Base-by-base conservation (phyloP, 805 yeast species). In the Spathaspora passalidarum region DNA sequence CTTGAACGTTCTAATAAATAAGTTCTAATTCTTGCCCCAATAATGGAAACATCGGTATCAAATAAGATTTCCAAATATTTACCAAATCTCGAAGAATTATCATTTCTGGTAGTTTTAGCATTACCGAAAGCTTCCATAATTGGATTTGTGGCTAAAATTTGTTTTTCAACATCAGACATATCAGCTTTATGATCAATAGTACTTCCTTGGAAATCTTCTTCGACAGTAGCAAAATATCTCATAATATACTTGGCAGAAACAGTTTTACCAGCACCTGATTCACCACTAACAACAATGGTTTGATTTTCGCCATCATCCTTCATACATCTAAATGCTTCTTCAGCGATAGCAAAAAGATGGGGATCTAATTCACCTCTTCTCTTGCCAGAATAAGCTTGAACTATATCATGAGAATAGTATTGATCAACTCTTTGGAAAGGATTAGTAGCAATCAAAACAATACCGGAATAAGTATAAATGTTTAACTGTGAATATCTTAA, bases 101-200 rank as follows among this genome's bases (percentile, higher is more conserved):
- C 97, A 64, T 92, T 92, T 74, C 99, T 84, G 16, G 96, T 86
- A 2, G 99, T 92, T 63, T 92, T 92, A 6, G 99, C 98, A 66
- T 95, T 94, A 74, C 99, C 99, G 67, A 94, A 94, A 0, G 98
- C 94, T 70, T 94, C 99, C 85, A 94, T 86, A 56, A 94, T 86
- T 2, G 98, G 98, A 62, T 92, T 92, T 0, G 98, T 94, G 11
- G 99, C 98, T 59, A 92, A 77, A 47, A 92, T 92, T 69, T 88
- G 96, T 61, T 87, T 86, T 68, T 92, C 99, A 21, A 92, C 92
- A 50, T 85, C 86, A 23, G 95, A 86, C 85, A 92, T 85, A 54
- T 88, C 92, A 32, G 74, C 53, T 48, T 63, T 67, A 54, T 70
- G 66, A 50, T 69, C 66, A 43, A 63, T 61, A 38, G 60, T 62